Percentiles rank a stretch among this genome's conserved stretches.
Evolutionary conservation across 164 flowering plant genomes (phyloP).

Genomic region (Nymphaea thermarum): DNA sequence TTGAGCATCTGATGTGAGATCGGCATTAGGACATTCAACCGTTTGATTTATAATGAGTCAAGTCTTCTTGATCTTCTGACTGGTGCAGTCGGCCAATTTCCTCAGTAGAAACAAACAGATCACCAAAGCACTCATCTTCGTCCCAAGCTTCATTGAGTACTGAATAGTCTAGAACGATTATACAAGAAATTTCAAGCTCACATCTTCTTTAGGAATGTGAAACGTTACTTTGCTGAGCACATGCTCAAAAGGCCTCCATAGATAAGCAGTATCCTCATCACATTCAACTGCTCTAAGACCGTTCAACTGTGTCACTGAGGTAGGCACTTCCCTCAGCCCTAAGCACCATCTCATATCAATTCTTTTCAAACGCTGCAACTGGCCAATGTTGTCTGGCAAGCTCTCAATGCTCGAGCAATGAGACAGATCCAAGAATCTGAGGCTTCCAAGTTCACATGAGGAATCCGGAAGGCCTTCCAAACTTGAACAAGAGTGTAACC

Average conservation of each 20-base stretch:
- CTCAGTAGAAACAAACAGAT: slow-evolving; percentile 52
- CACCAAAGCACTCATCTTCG: slow-evolving; percentile 43
- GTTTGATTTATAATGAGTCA: slow-evolving; percentile 60
- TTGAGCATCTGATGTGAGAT: slow-evolving; percentile 56
- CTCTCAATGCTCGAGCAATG: no score
- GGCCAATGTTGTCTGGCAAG: no score
- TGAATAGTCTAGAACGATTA: no score
- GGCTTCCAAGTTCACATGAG: no score
- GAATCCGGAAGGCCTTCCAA: no score
- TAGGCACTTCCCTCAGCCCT: no score
- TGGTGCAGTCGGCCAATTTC: slow-evolving; percentile 58
- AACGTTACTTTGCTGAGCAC: background rate
- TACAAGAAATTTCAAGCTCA: background rate
- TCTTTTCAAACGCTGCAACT: no score
- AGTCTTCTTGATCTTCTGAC: slow-evolving; percentile 23
- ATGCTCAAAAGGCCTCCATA: background rate
- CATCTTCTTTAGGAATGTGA: background rate
- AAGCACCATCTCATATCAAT: no score
- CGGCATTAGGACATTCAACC: slow-evolving; percentile 44
- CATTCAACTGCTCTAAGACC: no score
- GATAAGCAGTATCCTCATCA: background rate
- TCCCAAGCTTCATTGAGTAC: slow-evolving; percentile 39
- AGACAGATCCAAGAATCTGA: no score
- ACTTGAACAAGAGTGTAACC: no score
- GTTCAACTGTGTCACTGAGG: no score